phyloP scores from a whole-genome alignment of 345 rosid genomes.

The Nephelium lappaceum region DNA sequence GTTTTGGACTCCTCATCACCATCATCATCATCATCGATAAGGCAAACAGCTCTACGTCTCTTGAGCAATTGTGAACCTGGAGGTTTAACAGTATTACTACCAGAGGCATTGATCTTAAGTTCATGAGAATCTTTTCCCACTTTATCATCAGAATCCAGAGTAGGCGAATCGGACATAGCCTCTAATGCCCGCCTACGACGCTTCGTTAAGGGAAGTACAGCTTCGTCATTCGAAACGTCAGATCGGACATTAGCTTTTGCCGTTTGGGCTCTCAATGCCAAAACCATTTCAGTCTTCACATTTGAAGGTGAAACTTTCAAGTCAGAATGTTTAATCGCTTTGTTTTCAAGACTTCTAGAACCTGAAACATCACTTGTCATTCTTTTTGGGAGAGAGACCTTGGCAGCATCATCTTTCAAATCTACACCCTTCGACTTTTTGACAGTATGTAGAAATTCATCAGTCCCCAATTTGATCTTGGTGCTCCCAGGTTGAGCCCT shows the following conservation, averaged over 20 bases:
- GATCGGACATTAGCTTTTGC: conserved; percentile 37
- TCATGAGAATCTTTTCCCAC: conserved; percentile 40
- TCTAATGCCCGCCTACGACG: conserved; percentile 60
- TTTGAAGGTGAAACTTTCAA: conserved; percentile 25
- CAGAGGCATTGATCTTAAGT: conserved; percentile 39
- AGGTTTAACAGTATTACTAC: conserved; percentile 39
- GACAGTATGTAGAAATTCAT: conserved; percentile 43
- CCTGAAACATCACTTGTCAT: conserved; percentile 34
- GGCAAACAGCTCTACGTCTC: conserved; percentile 77
- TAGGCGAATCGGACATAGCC: conserved; percentile 56
- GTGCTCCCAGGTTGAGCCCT: conserved; percentile 41
- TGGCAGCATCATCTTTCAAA: conserved; percentile 32
- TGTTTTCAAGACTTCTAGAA: conserved; percentile 35
- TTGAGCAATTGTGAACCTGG: conserved; percentile 46
- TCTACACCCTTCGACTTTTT: conserved; percentile 56
- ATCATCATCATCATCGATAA: conserved; percentile 64
- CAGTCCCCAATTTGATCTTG: conserved; percentile 39
- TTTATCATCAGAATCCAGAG: conserved; percentile 45
- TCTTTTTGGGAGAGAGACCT: conserved; percentile 29
- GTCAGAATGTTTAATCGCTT: conserved; percentile 37
- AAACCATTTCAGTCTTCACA: conserved; percentile 38
- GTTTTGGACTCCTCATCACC: conserved; percentile 76
- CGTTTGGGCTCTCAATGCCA: conserved; percentile 49
- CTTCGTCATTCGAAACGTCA: conserved; percentile 57
- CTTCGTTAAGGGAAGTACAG: conserved; percentile 57